Evolutionary conservation across 805 yeast genomes (phyloP).

Genomic region (Metschnikowia vanudenii): DNA sequence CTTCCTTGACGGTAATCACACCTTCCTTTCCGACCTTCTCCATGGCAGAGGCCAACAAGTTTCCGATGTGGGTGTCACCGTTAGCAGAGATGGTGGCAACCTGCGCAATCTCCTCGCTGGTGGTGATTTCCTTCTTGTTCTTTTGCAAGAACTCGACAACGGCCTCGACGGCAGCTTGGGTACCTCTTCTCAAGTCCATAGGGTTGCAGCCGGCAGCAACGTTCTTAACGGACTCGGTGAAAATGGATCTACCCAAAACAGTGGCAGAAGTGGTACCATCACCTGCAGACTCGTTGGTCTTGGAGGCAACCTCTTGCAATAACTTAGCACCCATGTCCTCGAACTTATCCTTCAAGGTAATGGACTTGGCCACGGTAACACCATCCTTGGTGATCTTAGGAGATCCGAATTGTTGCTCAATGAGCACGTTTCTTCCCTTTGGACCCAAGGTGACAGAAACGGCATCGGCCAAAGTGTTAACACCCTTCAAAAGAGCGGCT

Average conservation of each 20-base stretch:
- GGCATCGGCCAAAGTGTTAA: conserved; percentile 91
- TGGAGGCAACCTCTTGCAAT: conserved; percentile 93
- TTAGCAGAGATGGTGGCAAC: conserved; percentile 98
- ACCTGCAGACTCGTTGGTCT: conserved; percentile 97
- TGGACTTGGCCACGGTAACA: conserved; percentile 91
- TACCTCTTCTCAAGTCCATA: conserved; percentile 95
- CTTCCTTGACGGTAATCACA: conserved; percentile 96
- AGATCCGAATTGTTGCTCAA: conserved; percentile 94
- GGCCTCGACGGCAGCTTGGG: conserved; percentile 94
- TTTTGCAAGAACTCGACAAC: conserved; percentile 80
- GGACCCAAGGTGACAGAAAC: conserved; percentile 97
- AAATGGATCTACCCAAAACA: conserved; percentile 90
- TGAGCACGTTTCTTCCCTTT: conserved; percentile 93
- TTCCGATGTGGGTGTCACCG: conserved; percentile 92
- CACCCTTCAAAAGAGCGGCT: conserved; percentile 91
- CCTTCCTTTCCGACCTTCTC: conserved; percentile 99
- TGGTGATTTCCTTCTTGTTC: conserved; percentile 90
- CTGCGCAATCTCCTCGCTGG: conserved; percentile 93
- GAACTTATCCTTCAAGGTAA: conserved; percentile 80
- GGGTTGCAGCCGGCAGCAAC: conserved; percentile 99
- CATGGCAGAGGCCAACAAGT: conserved; percentile 90
- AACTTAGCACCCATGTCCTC: conserved; percentile 96
- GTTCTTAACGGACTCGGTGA: conserved; percentile 91
- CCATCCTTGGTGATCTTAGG: conserved; percentile 99
- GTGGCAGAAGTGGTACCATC: conserved; percentile 99